phyloP scores from a whole-genome alignment of 164 flowering plant species.

The Malania oleifera region DNA sequence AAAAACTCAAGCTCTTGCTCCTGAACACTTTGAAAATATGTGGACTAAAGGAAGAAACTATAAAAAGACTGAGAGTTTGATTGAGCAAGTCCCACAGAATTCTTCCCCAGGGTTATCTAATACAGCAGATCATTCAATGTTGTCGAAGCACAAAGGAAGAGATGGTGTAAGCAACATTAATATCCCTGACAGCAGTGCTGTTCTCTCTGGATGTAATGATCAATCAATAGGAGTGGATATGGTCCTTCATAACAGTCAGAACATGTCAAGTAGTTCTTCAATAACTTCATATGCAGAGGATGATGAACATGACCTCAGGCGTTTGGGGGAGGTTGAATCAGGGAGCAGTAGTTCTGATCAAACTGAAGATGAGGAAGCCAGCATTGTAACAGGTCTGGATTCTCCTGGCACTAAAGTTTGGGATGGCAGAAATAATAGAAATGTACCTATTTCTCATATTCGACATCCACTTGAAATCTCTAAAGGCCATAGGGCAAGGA shows the following conservation, averaged over 20 bases:
- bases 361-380: slow-evolving; percentile 74
- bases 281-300: slow-evolving; percentile 28
- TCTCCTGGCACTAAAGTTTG: slow-evolving; percentile 92
- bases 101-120: slow-evolving; percentile 22
- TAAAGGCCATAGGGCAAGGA: slow-evolving; percentile 40
- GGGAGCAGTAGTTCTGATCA: slow-evolving; percentile 51
- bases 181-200: slow-evolving; percentile 10
- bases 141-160: slow-evolving; percentile 19
- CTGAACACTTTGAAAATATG: slow-evolving; percentile 93
- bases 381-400: slow-evolving; percentile 72
- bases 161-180: slow-evolving; percentile 20
- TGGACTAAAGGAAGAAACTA: slow-evolving; percentile 93
- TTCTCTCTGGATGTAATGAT: slow-evolving; percentile 16
- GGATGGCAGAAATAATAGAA: slow-evolving; percentile 83
- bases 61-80: slow-evolving; percentile 45
- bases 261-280: slow-evolving; percentile 15
- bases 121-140: slow-evolving; percentile 16
- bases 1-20: slow-evolving; percentile 88
- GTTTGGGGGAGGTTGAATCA: slow-evolving; percentile 46
- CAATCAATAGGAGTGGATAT: slow-evolving; percentile 13
- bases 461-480: slow-evolving; percentile 91
- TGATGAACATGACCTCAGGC: slow-evolving; percentile 27
- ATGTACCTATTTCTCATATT: slow-evolving; percentile 45
- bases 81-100: slow-evolving; percentile 31
- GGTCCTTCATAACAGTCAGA: slow-evolving; percentile 9